phyloP scores from a whole-genome alignment of 2,329 filamentous ascomycete genomes.

The Myrmaecium sp. region DNA sequence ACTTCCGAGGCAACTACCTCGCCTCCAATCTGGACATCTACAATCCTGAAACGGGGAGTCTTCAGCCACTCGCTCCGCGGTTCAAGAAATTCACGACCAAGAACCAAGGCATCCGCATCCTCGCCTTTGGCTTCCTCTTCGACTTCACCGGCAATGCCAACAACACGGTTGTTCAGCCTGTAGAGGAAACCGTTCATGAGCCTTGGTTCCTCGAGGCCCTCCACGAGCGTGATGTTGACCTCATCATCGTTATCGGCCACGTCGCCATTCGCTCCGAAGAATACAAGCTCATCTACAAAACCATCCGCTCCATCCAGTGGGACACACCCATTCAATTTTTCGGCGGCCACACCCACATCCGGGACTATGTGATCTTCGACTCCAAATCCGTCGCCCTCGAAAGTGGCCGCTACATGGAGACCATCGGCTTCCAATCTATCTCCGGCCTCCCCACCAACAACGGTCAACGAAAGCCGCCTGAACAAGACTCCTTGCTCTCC shows the following conservation, averaged over 20 bases:
- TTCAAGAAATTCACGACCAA: conserved; percentile 86
- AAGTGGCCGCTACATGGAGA: conserved; percentile 87
- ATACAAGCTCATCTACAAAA: conserved; percentile 59
- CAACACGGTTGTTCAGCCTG: conserved; percentile 70
- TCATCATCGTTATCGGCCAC: conserved; percentile 78
- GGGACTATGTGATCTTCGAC: conserved; percentile 70
- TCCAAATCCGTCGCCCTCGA: conserved; percentile 62
- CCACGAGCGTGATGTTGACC: conserved; percentile 58
- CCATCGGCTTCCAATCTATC: conserved; percentile 83
- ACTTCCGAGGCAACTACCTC: conserved; percentile 65
- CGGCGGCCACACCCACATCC: conserved; percentile 77
- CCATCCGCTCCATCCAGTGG: conserved; percentile 60
- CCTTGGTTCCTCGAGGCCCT: conserved; percentile 81
- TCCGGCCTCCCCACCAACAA: conserved; percentile 38
- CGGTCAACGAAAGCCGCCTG: conserved; percentile 12
- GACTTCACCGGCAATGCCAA: conserved; percentile 83
- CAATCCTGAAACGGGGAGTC: conserved; percentile 51
- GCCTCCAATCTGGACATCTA: conserved; percentile 88
- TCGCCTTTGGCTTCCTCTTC: conserved; percentile 90
- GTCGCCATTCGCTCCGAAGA: conserved; percentile 68
- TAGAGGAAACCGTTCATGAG: conserved; percentile 65
- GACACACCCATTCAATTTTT: conserved; percentile 82
- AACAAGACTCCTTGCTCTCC: conserved; percentile 24
- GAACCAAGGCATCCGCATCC: conserved; percentile 65
- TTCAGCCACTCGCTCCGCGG: conserved; percentile 60